Evolutionary conservation across 768 basidiomycete species (phyloP).

Genomic region (Tremella fuciformis): DNA sequence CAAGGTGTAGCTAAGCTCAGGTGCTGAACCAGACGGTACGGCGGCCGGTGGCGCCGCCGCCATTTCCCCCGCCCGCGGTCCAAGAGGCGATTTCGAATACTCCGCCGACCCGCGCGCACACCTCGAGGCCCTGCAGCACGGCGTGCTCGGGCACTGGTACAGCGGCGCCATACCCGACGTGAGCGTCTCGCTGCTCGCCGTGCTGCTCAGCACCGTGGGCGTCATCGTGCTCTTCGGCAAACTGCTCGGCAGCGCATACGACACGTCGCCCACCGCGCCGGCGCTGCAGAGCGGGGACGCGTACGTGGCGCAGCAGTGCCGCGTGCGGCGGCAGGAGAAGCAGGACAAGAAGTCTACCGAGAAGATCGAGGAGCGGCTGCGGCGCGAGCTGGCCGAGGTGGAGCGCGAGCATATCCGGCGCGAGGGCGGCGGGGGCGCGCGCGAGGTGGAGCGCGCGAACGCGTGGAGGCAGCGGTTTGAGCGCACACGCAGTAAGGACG

Average conservation of each 20-base stretch:
- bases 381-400: neutral
- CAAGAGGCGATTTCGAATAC: neutral
- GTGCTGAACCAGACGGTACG: neutral
- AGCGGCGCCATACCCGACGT: slow-evolving; percentile 16
- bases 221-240: slow-evolving; percentile 23
- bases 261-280: slow-evolving; percentile 11
- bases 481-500: neutral
- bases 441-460: neutral
- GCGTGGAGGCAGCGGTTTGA: neutral
- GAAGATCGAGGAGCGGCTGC: neutral
- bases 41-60: neutral
- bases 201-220: slow-evolving; percentile 12
- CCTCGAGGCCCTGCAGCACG: slow-evolving; percentile 14
- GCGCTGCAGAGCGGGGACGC: neutral
- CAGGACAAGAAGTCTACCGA: neutral
- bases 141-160: slow-evolving; percentile 18
- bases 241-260: slow-evolving; percentile 29
- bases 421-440: too few species aligned
- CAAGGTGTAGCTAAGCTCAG: neutral
- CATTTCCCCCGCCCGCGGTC: neutral
- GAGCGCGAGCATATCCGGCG: neutral
- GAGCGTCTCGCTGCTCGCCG: slow-evolving; percentile 16
- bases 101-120: slow-evolving; percentile 5
- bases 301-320: neutral
- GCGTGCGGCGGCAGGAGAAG: neutral